Conservation (phyloP, 176 grass and related monocot species). For the Oryza nivara region DNA sequence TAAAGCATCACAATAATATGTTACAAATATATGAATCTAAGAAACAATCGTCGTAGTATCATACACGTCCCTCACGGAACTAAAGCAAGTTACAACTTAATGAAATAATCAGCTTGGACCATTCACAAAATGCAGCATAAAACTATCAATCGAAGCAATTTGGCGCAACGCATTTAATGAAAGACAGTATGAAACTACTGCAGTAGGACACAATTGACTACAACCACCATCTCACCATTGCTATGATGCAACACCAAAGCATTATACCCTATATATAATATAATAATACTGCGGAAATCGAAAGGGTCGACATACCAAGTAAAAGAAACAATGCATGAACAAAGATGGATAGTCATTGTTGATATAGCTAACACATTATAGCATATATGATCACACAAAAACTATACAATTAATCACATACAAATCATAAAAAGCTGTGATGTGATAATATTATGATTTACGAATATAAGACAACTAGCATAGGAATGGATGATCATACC, state of each 20-base stretch:
- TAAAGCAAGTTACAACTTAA: neutral
- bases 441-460: neutral
- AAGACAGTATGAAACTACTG: neutral
- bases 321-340: neutral
- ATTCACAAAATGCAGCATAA: neutral
- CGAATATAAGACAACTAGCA: too few species aligned
- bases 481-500: constrained; percentile 25
- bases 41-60: neutral
- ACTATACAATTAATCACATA: neutral
- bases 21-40: neutral
- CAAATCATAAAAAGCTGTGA: neutral
- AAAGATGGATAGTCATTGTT: neutral
- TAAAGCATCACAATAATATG: neutral
- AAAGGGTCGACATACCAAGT: neutral
- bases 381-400: neutral
- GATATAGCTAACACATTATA: neutral
- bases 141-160: neutral
- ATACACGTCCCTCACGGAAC: neutral
- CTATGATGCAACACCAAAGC: neutral
- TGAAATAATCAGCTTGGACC: neutral
- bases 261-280: neutral
- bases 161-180: neutral
- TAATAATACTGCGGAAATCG: neutral
- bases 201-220: neutral
- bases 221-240: neutral